Evolutionary conservation across 2,329 filamentous ascomycete species (phyloP), one percentile per base, ranked within the genome.

Genomic region (Fusarium albosuccineum): DNA sequence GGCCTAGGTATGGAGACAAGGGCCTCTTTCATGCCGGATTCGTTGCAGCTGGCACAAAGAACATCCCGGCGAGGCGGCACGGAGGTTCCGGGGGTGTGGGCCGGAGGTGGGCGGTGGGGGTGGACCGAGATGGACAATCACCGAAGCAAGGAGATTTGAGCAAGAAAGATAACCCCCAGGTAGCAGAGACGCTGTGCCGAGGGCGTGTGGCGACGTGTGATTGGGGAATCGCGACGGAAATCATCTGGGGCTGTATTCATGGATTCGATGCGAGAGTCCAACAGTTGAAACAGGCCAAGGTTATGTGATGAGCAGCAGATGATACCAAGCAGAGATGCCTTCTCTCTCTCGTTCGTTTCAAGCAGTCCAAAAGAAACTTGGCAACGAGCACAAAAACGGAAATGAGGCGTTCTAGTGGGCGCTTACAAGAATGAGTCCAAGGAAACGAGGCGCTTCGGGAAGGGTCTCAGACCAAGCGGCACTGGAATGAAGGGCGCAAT

Each of bases 241-340:
- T 68, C 57, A 49, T 58, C 45, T 63, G 66, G 66, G 66, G 66
- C 33, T 44, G 9, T 27, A 39, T 56, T 50, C 44, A 69, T 63
- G 66, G 61, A 62, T 45, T 17, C 49, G 17, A 14, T n/a, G 17
- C 36, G 29, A 45, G 29, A 17, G 39, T 10, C 29, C 27, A 53
- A 29, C 14, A 39, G 49, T 36, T 54, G 51, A 54, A 54, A 54
- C 51, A 9, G 39, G 51, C 51, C 51, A 44, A 54, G 51, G 10
- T 11, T 6, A 27, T 29, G 41, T 26, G 10, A 10, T 45, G 41
- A 13, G 17, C 8, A 30, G 29, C 16, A 36, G 8, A 9, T 41
- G n/a, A n/a, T 17, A 9, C 39, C 39, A 10, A 41, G 39, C 39
- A 22, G 10, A 41, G 14, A 41, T 22, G 16, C 7, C 33, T 16